Base-by-base conservation (phyloP, 331 rosid species). In the Ulmus americana region DNA sequence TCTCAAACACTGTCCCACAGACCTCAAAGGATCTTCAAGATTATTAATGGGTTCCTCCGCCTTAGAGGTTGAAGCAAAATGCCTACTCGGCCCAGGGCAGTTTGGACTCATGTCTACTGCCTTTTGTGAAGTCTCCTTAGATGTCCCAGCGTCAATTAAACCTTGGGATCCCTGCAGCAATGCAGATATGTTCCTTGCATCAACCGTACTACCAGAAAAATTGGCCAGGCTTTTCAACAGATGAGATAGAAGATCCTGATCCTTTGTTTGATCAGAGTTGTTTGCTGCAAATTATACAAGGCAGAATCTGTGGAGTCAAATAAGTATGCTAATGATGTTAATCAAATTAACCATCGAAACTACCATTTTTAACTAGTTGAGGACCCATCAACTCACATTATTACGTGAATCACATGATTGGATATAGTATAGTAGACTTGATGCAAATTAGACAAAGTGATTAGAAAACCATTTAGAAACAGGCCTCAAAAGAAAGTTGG, bases 181-280 rank as follows among this genome's bases (percentile, higher is more conserved):
- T 61, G 84, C 70, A 59, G 94, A 68, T 76, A 80, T 47, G 74
- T 79, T 83, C 64, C 75, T 82, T 51, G 80, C 88, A 67, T 76
- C 84, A 18, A 64, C 75, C 42, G 84, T 67, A 79, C 35, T 28
- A 28, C 83, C 84, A 39, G 90, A 61, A 59, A 76, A 61, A 74
- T 76, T 76, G 20, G 88, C 85, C 49, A 90, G 76, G 84, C 78
- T 90, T 70, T 76, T 78, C 71, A 87, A 74, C 45, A 90, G 79
- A 79, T 87, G 90, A 64, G 90, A 76, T 28, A 87, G 64, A 66
- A 90, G 78, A 82, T 87, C 94, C 73, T 78, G 94, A 71, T 85
- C 89, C 68, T 71, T 85, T 8, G 79, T 59, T 46, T 82, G 82
- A 65, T 85, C 86, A 58, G 88, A 76, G 61, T 67, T 77, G 75